Percentiles rank a stretch among this genome's conserved stretches.
These are phyloP conservation scores for Suhomyces chickasaworum DNA, from an alignment of 1,139 yeast genomes.

Conservation along the genomic window DNA sequence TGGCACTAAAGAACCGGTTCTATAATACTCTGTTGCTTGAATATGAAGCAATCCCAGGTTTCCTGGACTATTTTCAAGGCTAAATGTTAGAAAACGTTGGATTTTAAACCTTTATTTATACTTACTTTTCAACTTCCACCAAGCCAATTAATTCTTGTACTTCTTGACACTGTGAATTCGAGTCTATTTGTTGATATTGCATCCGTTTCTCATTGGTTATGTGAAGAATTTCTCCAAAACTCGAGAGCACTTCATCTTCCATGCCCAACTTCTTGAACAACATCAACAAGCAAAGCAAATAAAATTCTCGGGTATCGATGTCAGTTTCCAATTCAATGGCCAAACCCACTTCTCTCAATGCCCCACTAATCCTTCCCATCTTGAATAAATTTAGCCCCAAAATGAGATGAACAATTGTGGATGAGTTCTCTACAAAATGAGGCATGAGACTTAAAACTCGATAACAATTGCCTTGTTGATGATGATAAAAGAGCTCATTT, in stretches of 20 bases:
- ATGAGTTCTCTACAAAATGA: slow-evolving; percentile 9
- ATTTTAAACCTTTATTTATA: neutral
- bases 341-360: slow-evolving; percentile 30
- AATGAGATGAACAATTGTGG: slow-evolving; percentile 18
- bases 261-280: slow-evolving; percentile 23
- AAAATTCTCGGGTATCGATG: slow-evolving; percentile 19
- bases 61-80: neutral
- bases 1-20: slow-evolving; percentile 1
- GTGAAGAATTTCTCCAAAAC: slow-evolving; percentile 19
- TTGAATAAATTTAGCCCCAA: slow-evolving; percentile 26
- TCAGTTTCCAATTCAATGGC: slow-evolving; percentile 29
- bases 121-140: neutral
- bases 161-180: neutral
- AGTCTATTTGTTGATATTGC: neutral
- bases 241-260: slow-evolving; percentile 13
- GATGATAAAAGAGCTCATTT: slow-evolving; percentile 7
- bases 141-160: neutral
- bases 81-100: slow-evolving; percentile 1
- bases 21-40: slow-evolving; percentile 23
- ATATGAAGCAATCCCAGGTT: slow-evolving; percentile 18
- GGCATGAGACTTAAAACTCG: slow-evolving; percentile 20
- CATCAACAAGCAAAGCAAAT: slow-evolving; percentile 20
- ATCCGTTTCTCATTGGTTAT: slow-evolving; percentile 10
- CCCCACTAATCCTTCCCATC: slow-evolving; percentile 30
- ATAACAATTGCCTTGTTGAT: slow-evolving; percentile 17